Conservation (phyloP, 2,329 filamentous ascomycete species). For the Fusarium stilboides region DNA sequence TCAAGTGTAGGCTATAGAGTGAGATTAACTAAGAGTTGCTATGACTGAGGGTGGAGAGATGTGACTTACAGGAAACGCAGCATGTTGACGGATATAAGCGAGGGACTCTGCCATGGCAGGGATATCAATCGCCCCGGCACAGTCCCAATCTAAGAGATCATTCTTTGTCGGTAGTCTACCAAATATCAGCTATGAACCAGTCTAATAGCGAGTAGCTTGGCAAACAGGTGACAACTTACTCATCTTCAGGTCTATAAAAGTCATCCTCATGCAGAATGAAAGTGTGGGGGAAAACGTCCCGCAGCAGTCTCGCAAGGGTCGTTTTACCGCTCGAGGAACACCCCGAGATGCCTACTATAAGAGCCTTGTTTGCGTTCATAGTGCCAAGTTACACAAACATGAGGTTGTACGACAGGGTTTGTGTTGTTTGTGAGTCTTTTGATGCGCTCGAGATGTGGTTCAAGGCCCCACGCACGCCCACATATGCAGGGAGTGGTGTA, state of each 20-base stretch:
- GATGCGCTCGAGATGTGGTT: slow-evolving; percentile 1
- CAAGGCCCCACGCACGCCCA: slow-evolving; percentile 14
- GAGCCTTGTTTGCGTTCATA: slow-evolving; percentile 61
- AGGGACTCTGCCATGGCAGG: slow-evolving; percentile 77
- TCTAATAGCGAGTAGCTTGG: no score
- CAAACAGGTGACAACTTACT: slow-evolving; percentile 62
- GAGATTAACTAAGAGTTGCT: not conserved
- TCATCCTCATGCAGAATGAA: slow-evolving; percentile 97
- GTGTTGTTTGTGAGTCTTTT: slow-evolving; percentile 9
- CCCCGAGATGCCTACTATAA: slow-evolving; percentile 87
- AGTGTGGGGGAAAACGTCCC: slow-evolving; percentile 82
- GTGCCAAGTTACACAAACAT: slow-evolving; percentile 3
- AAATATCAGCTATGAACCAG: not conserved
- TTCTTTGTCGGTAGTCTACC: slow-evolving; percentile 67
- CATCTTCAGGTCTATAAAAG: slow-evolving; percentile 87
- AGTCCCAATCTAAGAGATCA: slow-evolving; percentile 91
- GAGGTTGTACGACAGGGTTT: not conserved
- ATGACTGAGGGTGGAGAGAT: not conserved
- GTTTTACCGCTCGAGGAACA: slow-evolving; percentile 96
- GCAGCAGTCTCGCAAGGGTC: slow-evolving; percentile 87
- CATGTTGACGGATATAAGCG: slow-evolving; percentile 77
- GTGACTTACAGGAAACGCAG: slow-evolving; percentile 72
- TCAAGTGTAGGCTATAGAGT: slow-evolving; percentile 50
- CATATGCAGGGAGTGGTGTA: slow-evolving; percentile 28
- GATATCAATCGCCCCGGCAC: slow-evolving; percentile 82